Evolutionary conservation across 345 rosid species (phyloP), one percentile per base, ranked within the genome.

Genomic region (Brassica juncea): DNA sequence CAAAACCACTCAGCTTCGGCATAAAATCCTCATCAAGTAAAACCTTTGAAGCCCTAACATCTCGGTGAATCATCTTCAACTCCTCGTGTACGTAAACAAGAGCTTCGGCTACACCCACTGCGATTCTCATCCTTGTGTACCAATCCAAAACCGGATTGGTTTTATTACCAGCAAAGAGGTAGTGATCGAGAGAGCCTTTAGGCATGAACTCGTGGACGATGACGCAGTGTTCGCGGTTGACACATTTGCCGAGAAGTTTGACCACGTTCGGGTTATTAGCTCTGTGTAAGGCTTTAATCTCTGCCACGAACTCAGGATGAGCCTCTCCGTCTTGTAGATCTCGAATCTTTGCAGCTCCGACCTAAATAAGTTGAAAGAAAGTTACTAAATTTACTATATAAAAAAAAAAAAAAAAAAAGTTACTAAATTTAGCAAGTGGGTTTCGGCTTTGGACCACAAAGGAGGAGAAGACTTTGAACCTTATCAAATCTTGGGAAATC

Each of bases 271-370:
- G 84, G 67, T 92, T 94, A 58, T 88, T 84, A 21, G 86, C 91
- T 63, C 58, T 71, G 78, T 89, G 85, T 30, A 91, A 84, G 75
- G 86, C 84, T 66, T 76, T 80, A 27, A 88, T 88, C 82, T 93
- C 97, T 58, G 89, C 88, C 30, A 86, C 77, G 68, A 93, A 93
- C 79, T 93, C 97, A 54, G 77, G 71, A 10, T 83, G 80, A 71
- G 90, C 93, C 57, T 83, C 88, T 55, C 70, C 37, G 52, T 89
- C 87, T 39, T 78, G 47, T 11, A 63, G 84, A 68, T 87, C 82
- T 15, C 87, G 92, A 82, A 86, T 87, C 88, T 93, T 93, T 84
- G 87, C 90, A 3, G 98, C 98, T 19, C 87, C 94, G n/a, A 74
- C 87, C 95, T 92, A 74, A 23, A 25, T 12, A 0, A 28, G 14